Base-by-base conservation (phyloP, 2,329 filamentous ascomycete species). In the Alternaria consortialis region DNA sequence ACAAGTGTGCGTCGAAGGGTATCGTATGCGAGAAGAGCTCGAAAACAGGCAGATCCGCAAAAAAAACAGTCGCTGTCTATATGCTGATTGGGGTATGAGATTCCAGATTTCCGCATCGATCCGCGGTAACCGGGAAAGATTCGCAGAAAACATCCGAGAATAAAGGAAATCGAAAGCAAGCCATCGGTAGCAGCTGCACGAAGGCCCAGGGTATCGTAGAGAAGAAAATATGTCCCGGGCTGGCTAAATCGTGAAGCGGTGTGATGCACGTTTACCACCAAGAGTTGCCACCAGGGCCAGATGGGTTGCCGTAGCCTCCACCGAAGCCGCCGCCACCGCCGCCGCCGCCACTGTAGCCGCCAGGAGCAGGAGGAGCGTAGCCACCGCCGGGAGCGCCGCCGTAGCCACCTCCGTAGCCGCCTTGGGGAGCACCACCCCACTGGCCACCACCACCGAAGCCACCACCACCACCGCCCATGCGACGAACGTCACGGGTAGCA, bases 401-500 rank as follows among this genome's bases (percentile, higher is more conserved):
- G 57, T 85, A 84, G 40, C 87, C 89, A 59, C 87, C 89, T 63
- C 87, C 88, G 80, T 80, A 80, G 53, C 81, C 81, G 37, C 79
- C 81, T 68, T 55, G 53, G 44, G 58, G 60, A 51, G 60, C 57
- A 39, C 60, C 60, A 29, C 60, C 60, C 60, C 60, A 63, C 54
- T 82, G 80, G 59, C 82, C 81, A 59, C 79, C 75, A 42, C 78
- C 74, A 62, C 84, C 84, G 58, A 85, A 84, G 42, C 87, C 89
- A 58, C 87, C 89, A 64, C 87, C 88, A 80, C 80, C 80, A 50
- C 81, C 39, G 46, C 79, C 81, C 70, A 79, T 82, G 62, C 80
- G 79, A 83, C 95, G 93, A 85, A 95, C 93, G 80, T 98, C 95
- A 77, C 94, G 93, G 80, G 90, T 97, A 73, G 90, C 86, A 77